Evolutionary conservation across 192 early-diverging fungal genomes (phyloP).

Genomic region (Linnemannia zychae): DNA sequence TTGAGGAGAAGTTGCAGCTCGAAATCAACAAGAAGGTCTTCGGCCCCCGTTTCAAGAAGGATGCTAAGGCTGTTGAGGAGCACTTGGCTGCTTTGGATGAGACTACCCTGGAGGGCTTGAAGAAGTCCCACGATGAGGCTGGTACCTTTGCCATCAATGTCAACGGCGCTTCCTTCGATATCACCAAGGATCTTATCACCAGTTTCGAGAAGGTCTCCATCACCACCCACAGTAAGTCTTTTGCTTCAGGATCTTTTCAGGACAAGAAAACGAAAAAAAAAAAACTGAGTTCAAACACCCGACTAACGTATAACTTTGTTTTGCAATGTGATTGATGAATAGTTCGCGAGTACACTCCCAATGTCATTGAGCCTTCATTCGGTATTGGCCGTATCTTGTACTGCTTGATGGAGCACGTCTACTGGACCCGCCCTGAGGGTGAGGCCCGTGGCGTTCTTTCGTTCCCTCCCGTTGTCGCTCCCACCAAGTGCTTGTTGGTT

Average conservation of each 20-base stretch:
- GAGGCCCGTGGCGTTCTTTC: conserved; percentile 91
- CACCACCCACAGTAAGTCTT: conserved; percentile 34
- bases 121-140: conserved; percentile 63
- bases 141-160: conserved; percentile 66
- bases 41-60: conserved; percentile 93
- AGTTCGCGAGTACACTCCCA: conserved; percentile 96
- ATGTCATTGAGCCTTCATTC: conserved; percentile 99
- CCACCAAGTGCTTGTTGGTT: conserved; percentile 93
- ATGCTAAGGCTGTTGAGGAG: conserved; percentile 90
- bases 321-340: background rate
- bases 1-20: conserved; percentile 81
- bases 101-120: conserved; percentile 69
- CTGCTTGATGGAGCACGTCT: conserved; percentile 95
- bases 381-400: conserved; percentile 99
- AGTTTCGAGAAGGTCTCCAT: conserved; percentile 50
- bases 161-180: conserved; percentile 74
- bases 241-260: background rate
- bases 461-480: conserved; percentile 93
- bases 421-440: conserved; percentile 90
- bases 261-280: background rate
- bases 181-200: conserved; percentile 64
- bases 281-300: too few species aligned
- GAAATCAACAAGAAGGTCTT: conserved; percentile 96
- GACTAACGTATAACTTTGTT: background rate
- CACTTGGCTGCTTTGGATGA: conserved; percentile 73